A percentile compares a stretch with the other conserved stretches of the same genome.
Evolutionary conservation across 768 basidiomycete species (phyloP).

Genomic region (Lentinula boryana): DNA sequence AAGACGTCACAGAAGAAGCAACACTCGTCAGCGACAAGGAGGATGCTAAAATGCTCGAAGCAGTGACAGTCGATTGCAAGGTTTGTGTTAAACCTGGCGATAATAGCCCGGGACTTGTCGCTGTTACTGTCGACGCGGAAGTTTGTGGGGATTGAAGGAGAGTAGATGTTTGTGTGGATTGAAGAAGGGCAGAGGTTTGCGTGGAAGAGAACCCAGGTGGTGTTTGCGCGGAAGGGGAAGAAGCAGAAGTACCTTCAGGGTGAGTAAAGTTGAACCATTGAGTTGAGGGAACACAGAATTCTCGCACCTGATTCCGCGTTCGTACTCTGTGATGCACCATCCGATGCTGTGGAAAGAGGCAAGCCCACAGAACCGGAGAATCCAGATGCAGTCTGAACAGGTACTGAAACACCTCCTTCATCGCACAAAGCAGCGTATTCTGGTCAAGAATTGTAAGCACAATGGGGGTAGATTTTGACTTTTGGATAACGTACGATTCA

Average conservation of each 20-base stretch:
- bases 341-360: background rate
- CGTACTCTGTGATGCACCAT: background rate
- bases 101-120: background rate
- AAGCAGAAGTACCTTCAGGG: background rate
- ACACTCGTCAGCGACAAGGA: background rate
- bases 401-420: background rate
- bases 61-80: background rate
- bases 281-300: background rate
- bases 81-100: too few species aligned
- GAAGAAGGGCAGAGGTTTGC: background rate
- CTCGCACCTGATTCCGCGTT: background rate
- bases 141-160: background rate
- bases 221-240: background rate
- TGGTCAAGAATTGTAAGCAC: background rate
- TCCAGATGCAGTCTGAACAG: slow-evolving; percentile 5
- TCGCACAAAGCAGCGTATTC: slow-evolving; percentile 4
- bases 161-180: background rate
- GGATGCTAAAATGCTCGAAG: too few species aligned
- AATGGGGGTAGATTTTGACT: background rate
- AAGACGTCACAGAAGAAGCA: background rate
- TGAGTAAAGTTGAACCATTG: background rate
- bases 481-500: background rate
- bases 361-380: slow-evolving; percentile 2
- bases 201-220: background rate
- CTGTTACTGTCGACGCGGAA: background rate